Percentiles rank a stretch among this genome's conserved stretches.
Evolutionary conservation across 331 rosid species (phyloP).

Genomic region (Erythrophleum ivorense): DNA sequence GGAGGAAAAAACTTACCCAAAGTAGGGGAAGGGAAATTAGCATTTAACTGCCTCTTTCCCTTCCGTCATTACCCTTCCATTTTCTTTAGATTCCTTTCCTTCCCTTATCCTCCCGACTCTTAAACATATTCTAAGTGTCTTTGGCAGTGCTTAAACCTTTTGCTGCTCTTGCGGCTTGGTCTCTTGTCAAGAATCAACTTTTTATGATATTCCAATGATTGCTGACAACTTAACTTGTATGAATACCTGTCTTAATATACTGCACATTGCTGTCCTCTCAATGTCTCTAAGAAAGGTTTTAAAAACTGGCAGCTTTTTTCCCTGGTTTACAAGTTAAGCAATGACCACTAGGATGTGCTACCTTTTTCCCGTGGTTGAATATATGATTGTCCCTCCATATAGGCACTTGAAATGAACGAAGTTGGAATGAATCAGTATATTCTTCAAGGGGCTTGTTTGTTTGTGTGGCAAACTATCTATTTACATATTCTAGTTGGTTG

Average conservation of each 20-base stretch:
- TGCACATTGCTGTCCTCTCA: neutral
- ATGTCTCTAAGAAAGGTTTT: neutral
- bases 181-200: neutral
- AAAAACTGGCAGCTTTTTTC: conserved; percentile 3
- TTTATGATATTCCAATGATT: neutral
- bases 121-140: neutral
- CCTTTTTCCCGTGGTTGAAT: neutral
- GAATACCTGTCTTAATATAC: conserved; percentile 10
- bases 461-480: neutral
- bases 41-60: neutral
- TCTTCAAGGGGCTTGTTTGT: conserved; percentile 2
- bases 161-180: neutral
- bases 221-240: neutral
- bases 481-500: conserved; percentile 6
- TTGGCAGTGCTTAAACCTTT: neutral
- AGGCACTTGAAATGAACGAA: neutral
- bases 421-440: neutral
- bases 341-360: neutral
- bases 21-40: neutral
- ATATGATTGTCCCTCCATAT: neutral
- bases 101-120: neutral
- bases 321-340: neutral
- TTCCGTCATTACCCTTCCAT: neutral
- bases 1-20: neutral
- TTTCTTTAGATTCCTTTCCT: neutral